phyloP scores from a whole-genome alignment of 441 rosid genomes.

The Eutrema salsugineum region DNA sequence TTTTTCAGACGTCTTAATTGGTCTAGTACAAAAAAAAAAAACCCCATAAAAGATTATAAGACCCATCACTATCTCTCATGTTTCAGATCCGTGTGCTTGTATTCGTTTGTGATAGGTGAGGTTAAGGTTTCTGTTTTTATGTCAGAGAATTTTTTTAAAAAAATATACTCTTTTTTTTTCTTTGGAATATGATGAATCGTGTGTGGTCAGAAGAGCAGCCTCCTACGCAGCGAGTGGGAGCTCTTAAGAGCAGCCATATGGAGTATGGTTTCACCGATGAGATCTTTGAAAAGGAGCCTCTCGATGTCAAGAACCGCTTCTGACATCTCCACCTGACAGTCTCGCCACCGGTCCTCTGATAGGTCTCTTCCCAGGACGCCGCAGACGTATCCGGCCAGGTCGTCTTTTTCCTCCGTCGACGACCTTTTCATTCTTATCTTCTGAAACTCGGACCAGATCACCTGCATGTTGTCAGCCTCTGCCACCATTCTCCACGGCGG shows the following conservation, averaged over 20 bases:
- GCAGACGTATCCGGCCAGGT: conserved; percentile 57
- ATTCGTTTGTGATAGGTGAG: background rate
- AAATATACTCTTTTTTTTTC: background rate
- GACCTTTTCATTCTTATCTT: conserved; percentile 51
- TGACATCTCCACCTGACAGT: conserved; percentile 62
- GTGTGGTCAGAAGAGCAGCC: conserved; percentile 57
- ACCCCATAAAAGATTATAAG: too few species aligned
- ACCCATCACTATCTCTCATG: background rate
- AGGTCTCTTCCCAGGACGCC: conserved; percentile 71
- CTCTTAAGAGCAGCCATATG: conserved; percentile 50
- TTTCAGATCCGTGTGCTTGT: background rate
- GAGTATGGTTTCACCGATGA: conserved; percentile 73
- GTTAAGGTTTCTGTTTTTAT: background rate
- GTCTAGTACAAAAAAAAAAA: too few species aligned
- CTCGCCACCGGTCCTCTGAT: conserved; percentile 70
- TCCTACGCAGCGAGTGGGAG: conserved; percentile 45
- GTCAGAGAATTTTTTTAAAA: background rate
- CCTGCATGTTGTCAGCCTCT: conserved; percentile 35
- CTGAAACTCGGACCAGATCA: conserved; percentile 68
- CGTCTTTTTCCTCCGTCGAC: conserved; percentile 1
- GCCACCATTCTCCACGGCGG: conserved; percentile 55
- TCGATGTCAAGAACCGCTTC: conserved; percentile 75
- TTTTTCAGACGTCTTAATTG: too few species aligned
- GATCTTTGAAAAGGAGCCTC: conserved; percentile 74
- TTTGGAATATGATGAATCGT: background rate